A percentile compares a stretch with the other conserved stretches of the same genome.
Evolutionary conservation across 345 rosid genomes (phyloP).

Genomic region (Noccaea caerulescens): DNA sequence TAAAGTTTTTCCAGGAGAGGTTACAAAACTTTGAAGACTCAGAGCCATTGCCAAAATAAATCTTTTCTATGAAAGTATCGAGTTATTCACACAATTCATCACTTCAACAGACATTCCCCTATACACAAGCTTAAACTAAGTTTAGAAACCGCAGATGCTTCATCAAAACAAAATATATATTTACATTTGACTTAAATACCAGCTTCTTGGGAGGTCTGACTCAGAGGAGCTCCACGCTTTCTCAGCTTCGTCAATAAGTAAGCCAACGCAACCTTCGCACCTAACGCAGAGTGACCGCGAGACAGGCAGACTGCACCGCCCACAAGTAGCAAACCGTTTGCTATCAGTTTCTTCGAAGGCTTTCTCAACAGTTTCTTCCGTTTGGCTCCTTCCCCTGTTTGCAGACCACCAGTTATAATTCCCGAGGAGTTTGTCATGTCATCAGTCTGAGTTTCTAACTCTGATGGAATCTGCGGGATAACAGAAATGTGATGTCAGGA

Average conservation of each 20-base stretch:
- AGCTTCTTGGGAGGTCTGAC: conserved; percentile 44
- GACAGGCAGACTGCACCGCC: conserved; percentile 74
- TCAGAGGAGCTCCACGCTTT: conserved; percentile 53
- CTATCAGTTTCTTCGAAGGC: conserved; percentile 72
- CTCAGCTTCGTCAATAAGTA: conserved; percentile 75
- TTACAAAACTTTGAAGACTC: conserved; percentile 26
- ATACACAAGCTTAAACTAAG: conserved; percentile 15
- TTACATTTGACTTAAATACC: conserved; percentile 29
- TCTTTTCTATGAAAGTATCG: conserved; percentile 6
- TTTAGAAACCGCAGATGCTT: not conserved
- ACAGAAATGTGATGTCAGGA: conserved; percentile 27
- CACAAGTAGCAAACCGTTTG: conserved; percentile 66
- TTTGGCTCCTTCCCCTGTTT: conserved; percentile 39
- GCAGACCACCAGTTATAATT: conserved; percentile 27
- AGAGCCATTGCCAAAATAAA: conserved; percentile 18
- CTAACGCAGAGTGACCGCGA: conserved; percentile 69
- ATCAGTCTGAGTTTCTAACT: conserved; percentile 49
- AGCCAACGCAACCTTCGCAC: conserved; percentile 85
- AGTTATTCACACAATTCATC: conserved; percentile 9
- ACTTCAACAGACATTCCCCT: conserved; percentile 27
- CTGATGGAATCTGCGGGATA: conserved; percentile 61
- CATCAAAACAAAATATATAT: conserved; percentile 21
- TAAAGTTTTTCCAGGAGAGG: not conserved
- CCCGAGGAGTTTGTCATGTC: conserved; percentile 23
- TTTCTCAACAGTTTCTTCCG: conserved; percentile 51